Conservation (phyloP, 352 stramenopile genomes). For the Phytophthora tubulina region DNA sequence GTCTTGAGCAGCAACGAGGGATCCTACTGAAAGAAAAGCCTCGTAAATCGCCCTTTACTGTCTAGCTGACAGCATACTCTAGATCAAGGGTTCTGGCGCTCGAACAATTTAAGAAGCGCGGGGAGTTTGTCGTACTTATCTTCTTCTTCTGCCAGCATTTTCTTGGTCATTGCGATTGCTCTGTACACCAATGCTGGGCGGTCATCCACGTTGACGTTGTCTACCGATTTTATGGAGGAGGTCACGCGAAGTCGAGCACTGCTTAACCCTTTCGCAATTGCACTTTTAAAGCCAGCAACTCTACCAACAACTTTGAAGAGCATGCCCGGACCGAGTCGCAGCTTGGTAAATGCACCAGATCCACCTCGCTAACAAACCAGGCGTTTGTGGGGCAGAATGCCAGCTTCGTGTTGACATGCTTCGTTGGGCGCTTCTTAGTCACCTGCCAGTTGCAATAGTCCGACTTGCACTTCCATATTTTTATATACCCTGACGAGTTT, state of each 20-base stretch:
- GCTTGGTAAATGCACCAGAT: neutral
- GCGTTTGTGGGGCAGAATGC: neutral
- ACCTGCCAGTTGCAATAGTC: constrained; percentile 6
- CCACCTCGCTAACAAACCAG: constrained; percentile 8
- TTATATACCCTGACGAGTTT: neutral
- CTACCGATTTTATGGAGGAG: neutral
- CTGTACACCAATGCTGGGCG: constrained; percentile 4
- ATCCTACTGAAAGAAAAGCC: constrained; percentile 1
- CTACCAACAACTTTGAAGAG: neutral
- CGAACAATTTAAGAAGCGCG: constrained; percentile 1
- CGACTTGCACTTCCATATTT: constrained; percentile 1
- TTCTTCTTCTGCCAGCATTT: neutral
- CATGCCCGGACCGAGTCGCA: constrained; percentile 1
- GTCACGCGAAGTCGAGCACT: neutral
- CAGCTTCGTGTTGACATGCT: constrained; percentile 3
- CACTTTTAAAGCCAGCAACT: constrained; percentile 9
- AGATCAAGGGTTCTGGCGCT: neutral
- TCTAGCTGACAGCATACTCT: constrained; percentile 8
- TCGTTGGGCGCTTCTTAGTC: neutral
- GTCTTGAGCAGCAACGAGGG: constrained; percentile 8
- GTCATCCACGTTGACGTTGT: constrained; percentile 16
- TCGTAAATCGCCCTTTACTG: constrained; percentile 8
- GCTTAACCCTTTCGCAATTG: constrained; percentile 5
- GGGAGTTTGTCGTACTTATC: constrained; percentile 11
- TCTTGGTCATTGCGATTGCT: neutral